phyloP scores from a whole-genome alignment of 176 grass and related monocot species.

The Zoysia japonica region DNA sequence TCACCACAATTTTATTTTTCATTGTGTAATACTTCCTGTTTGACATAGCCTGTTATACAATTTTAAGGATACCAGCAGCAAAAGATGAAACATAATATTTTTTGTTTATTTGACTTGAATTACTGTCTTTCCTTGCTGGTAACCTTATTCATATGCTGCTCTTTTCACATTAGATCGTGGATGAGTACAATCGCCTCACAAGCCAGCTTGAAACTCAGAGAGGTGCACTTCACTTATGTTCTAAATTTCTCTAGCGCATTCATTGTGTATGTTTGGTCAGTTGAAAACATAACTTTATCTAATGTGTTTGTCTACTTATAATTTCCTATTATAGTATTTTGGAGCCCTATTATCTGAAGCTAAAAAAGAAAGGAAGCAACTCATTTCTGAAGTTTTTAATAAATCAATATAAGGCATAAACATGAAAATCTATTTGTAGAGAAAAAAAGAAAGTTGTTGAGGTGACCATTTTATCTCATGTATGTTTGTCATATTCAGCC shows the following conservation, averaged over 20 bases:
- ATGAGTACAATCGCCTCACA: constrained; percentile 85
- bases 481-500: neutral
- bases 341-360: constrained; percentile 66
- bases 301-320: constrained; percentile 16
- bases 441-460: constrained; percentile 66
- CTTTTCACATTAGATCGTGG: constrained; percentile 68
- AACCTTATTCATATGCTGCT: constrained; percentile 18
- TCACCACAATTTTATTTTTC: too few relatives aligned
- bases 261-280: neutral
- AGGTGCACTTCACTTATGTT: constrained; percentile 48
- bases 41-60: too few relatives aligned
- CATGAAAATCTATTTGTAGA: constrained; percentile 59
- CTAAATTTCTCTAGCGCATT: constrained; percentile 7
- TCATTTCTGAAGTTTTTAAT: constrained; percentile 65
- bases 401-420: constrained; percentile 65
- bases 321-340: constrained; percentile 62
- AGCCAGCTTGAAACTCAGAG: constrained; percentile 83
- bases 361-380: constrained; percentile 60
- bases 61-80: constrained; percentile 45
- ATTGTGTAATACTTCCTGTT: too few relatives aligned
- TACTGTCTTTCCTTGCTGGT: constrained; percentile 6
- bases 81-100: constrained; percentile 61
- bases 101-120: constrained; percentile 25
- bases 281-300: constrained; percentile 9
- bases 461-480: constrained; percentile 49